Evolutionary conservation across 2,329 filamentous ascomycete genomes (phyloP), one percentile per base, ranked within the genome.

Genomic region (Shiraia sp.): DNA sequence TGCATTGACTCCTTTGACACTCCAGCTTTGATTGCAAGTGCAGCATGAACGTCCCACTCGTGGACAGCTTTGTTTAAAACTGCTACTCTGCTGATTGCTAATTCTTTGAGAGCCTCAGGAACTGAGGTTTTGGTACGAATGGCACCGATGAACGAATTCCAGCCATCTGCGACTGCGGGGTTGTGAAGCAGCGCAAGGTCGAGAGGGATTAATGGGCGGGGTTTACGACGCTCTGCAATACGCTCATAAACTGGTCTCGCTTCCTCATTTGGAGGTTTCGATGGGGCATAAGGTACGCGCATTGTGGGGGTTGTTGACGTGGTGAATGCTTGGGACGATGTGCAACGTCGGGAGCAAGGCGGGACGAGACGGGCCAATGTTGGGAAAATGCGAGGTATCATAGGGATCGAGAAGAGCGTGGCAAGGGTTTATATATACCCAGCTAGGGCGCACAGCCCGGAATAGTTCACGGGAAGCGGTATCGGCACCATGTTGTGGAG

Each of bases 31-130:
- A 80, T 76, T 7, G 92, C 76, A 2, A 76, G 59, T 2, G 88
- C 88, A 12, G 83, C 85, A 63, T 95, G 90, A 35, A 88, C 80
- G 31, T 75, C 79, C 90, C 88, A 95, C 69, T 95, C 90, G 70
- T 91, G 95, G 79, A 87, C 89, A 0, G 90, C 90, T 10, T 79
- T 68, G 69, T 95, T 95, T 59, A 89, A 80, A 14, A 86, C 83
- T 10, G 90, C 90, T n/a, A 95, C 86, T 36, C 90, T 80, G 53
- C 81, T 86, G 57, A 95, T 91, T 52, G 87, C 85, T 7, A 93
- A 75, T 72, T 95, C 90, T 49, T 87, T 83, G 35, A 90, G 59
- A 53, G 54, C 55, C 4, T 70, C 68, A 5, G 75, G 63, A 3
- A 82, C 63, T 7, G 70, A 75, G 5, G 77, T 82, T 44, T 73